Evolutionary conservation across 148 eudicot species (phyloP), one percentile per base, ranked within the genome.

Genomic region (Mesembryanthemum crystallinum): DNA sequence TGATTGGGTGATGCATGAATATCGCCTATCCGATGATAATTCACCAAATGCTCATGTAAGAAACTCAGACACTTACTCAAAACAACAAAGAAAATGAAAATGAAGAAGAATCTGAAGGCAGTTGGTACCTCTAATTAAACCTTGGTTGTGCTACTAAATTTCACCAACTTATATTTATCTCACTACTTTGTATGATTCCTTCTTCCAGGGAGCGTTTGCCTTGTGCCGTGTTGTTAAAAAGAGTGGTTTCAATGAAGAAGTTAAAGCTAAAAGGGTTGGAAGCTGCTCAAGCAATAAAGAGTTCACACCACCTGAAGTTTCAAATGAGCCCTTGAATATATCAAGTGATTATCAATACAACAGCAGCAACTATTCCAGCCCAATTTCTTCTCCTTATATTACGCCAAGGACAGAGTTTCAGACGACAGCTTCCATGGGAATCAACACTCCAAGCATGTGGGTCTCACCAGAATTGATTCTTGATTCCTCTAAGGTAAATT

Each of bases 1-100:
- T 12, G 92, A 90, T 51, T 92, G 97, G 97, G 88, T 92, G 68
- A 92, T 92, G 97, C 95, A 92, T 21, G 97, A 92, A 78, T 92
- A 92, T 79, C 96, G 97, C 73, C 85, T 92, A 1, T 85, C 85
- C 71, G 95, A 90, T 78, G 93, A 89, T 43, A 77, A 71, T 81
- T 73, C 88, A 67, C 85, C 86, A 72, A 78, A 69, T 82, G 86
- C 84, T 75, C 83, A 85, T 86, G 97, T 92, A 84, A 69, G 78
- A 51, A 81, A 77, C 77, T 64, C 62, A 43, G 32, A 54, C 27
- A 18, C 4, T 67, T 42, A 52, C 14, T 8, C 49, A 45, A 12
- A 1, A 8, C 12, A 45, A 12, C 0, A 45, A 8, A 45, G 9
- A 11, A 45, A 45, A 2, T 6, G 2, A 8, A 45, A 45, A 11